A percentile compares a stretch with the other conserved stretches of the same genome.
Conservation (phyloP, 208 protist species). For the Leishmania amazonensis region DNA sequence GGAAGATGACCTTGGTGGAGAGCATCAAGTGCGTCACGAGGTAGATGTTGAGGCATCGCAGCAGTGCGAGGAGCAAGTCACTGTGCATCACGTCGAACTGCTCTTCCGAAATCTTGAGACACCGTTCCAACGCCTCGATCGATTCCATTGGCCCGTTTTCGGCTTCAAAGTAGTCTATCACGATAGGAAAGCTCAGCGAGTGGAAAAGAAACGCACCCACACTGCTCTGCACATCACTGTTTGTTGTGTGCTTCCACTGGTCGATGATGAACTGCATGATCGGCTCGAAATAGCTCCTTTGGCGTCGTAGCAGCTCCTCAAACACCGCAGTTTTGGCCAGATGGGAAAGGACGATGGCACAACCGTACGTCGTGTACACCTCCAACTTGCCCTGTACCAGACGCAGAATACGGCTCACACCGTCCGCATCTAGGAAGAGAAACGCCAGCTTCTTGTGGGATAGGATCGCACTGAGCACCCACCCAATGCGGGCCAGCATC, state of each 20-base stretch:
- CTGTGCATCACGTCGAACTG: conserved; percentile 71
- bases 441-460: conserved; percentile 80
- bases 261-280: conserved; percentile 78
- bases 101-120: conserved; percentile 70
- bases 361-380: conserved; percentile 61
- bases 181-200: conserved; percentile 80
- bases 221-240: conserved; percentile 69
- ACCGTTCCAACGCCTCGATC: conserved; percentile 50
- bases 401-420: conserved; percentile 55
- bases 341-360: conserved; percentile 72
- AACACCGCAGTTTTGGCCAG: conserved; percentile 66
- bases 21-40: conserved; percentile 82
- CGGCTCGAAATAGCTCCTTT: conserved; percentile 58
- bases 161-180: conserved; percentile 70
- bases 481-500: conserved; percentile 59
- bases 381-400: conserved; percentile 44
- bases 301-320: conserved; percentile 74
- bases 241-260: conserved; percentile 59
- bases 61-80: conserved; percentile 48
- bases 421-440: conserved; percentile 72
- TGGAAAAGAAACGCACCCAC: conserved; percentile 79
- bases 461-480: conserved; percentile 79
- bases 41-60: conserved; percentile 84
- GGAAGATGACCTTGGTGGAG: conserved; percentile 81
- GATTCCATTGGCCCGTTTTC: conserved; percentile 53